A percentile compares a stretch with the other conserved stretches of the same genome.
phyloP scores from a whole-genome alignment of 2,329 filamentous ascomycete species.

The Shiraia sp. region DNA sequence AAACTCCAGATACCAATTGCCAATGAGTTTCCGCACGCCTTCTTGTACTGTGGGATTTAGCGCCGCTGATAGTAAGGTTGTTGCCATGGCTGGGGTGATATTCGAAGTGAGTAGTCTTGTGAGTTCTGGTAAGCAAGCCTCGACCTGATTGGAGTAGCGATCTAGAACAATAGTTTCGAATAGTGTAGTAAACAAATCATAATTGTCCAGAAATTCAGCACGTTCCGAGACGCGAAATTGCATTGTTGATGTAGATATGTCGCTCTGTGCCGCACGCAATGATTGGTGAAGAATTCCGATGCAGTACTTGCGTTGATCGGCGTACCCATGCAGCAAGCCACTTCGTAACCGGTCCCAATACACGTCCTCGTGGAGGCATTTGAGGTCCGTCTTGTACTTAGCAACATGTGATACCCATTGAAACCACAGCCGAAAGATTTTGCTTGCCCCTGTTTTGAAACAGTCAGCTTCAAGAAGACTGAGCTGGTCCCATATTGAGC shows the following conservation, averaged over 20 bases:
- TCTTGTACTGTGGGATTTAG: conserved; percentile 50
- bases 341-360: conserved; percentile 48
- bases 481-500: conserved; percentile 30
- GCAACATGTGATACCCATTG: conserved; percentile 37
- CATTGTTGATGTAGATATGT: conserved; percentile 33
- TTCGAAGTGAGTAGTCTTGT: conserved; percentile 42
- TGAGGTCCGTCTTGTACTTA: conserved; percentile 15
- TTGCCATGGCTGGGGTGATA: conserved; percentile 48
- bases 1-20: conserved; percentile 49
- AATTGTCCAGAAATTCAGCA: conserved; percentile 35
- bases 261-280: conserved; percentile 32
- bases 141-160: conserved; percentile 54
- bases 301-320: conserved; percentile 52
- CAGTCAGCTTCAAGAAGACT: conserved; percentile 18
- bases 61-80: conserved; percentile 47
- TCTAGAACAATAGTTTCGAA: conserved; percentile 55
- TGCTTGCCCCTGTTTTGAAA: conserved; percentile 21
- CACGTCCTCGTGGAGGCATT: conserved; percentile 29
- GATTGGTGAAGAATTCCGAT: conserved; percentile 51
- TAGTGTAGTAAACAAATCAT: conserved; percentile 49
- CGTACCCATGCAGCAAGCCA: conserved; percentile 48
- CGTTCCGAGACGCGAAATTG: conserved; percentile 18
- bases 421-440: conserved; percentile 41
- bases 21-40: conserved; percentile 51
- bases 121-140: conserved; percentile 51